These are phyloP conservation scores for Petrea volubilis DNA, from an alignment of 257 asterid genomes.

Conservation along the genomic window DNA sequence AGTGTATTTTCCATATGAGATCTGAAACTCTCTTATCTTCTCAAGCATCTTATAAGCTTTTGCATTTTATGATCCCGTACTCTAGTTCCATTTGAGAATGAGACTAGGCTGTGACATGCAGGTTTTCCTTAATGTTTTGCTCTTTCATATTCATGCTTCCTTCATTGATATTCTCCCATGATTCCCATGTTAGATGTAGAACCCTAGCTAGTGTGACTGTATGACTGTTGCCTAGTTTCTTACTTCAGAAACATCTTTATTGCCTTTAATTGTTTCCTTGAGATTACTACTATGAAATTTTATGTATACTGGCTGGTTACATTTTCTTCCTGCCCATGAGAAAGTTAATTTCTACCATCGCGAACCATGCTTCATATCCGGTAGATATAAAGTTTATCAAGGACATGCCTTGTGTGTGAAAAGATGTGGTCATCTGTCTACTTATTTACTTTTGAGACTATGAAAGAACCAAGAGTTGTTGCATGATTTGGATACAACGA, in stretches of 20 bases:
- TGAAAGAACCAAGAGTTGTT: neutral
- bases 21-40: conserved; percentile 5
- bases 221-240: neutral
- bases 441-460: neutral
- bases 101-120: neutral
- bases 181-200: neutral
- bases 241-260: no score
- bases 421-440: neutral
- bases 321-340: neutral
- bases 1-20: neutral
- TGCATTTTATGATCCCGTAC: neutral
- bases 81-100: neutral
- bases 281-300: no score
- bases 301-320: no score
- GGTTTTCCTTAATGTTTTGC: neutral
- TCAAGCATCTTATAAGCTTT: no score
- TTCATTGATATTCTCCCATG: neutral
- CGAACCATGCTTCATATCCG: neutral
- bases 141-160: neutral
- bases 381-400: neutral
- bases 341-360: neutral
- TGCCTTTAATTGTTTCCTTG: no score
- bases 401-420: neutral
- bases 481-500: neutral
- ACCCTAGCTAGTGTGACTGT: neutral